Evolutionary conservation across 192 early-diverging fungal genomes (phyloP).

Genomic region (Geranomyces variabilis): DNA sequence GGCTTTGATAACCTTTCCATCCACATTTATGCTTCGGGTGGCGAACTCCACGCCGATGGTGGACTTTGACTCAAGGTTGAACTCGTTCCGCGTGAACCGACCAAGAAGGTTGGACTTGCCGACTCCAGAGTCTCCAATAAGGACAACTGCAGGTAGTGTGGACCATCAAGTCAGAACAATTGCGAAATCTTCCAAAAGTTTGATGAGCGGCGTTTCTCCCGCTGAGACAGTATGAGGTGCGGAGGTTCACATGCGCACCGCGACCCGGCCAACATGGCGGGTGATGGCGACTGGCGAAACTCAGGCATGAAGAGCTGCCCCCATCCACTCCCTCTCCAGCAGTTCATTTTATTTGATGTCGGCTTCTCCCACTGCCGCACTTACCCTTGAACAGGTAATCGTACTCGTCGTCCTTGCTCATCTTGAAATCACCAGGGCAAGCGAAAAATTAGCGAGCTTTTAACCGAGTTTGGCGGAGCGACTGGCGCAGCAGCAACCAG

Average conservation of each 20-base stretch:
- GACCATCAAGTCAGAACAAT: background rate
- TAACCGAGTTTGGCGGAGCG: too few relatives aligned
- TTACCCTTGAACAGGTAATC: constrained; percentile 50
- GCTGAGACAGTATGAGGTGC: too few relatives aligned
- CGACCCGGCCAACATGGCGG: too few relatives aligned
- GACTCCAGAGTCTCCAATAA: constrained; percentile 90
- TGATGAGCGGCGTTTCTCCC: too few relatives aligned
- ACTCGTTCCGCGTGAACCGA: constrained; percentile 97
- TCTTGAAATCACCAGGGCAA: constrained; percentile 13
- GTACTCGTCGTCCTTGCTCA: constrained; percentile 47
- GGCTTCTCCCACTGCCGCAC: background rate
- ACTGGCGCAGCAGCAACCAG: too few relatives aligned
- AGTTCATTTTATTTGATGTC: too few relatives aligned
- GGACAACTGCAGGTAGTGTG: constrained; percentile 46
- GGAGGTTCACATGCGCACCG: too few relatives aligned
- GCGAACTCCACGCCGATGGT: constrained; percentile 99
- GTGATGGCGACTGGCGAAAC: too few relatives aligned
- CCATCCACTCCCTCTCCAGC: too few relatives aligned
- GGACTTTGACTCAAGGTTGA: constrained; percentile 97
- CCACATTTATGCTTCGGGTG: constrained; percentile 93
- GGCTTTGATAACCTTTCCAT: constrained; percentile 96
- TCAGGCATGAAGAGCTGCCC: too few relatives aligned
- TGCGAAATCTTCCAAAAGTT: too few relatives aligned
- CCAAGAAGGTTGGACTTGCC: constrained; percentile 98
- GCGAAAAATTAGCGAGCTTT: too few relatives aligned